Evolutionary conservation across 2,329 filamentous ascomycete genomes (phyloP), one percentile per base, ranked within the genome.

Genomic region (Intubia oerlemansii): DNA sequence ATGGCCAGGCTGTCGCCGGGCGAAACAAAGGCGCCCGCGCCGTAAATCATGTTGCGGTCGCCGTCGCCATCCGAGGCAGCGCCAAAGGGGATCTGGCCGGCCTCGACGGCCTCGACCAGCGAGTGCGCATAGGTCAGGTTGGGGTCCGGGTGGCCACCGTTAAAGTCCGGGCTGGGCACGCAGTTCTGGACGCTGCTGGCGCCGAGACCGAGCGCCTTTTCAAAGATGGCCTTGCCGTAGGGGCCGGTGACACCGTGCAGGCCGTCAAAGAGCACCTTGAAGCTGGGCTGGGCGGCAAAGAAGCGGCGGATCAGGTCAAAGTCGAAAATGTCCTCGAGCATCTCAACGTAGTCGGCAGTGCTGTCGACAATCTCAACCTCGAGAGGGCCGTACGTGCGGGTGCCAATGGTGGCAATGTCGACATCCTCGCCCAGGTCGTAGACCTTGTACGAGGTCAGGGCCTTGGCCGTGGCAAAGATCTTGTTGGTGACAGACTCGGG

Each of bases 31-130:
- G 77, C 72, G 45, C 90, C 85, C 40, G 85, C 84, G 37, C 88
- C 88, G 56, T 98, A 98, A 48, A 98, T 98, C 88, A 98, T 98
- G 70, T 98, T 98, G 43, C 88, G 79, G 61, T 98, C 88, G 44
- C 88, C 88, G 44, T 98, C 88, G 42, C 88, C 88, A 42, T 98
- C 88, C 38, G 80, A 91, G 27, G 88, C 88, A 34, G 88, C 88
- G 46, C 88, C 88, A 44, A 98, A 98, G 47, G 90, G 88, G 39
- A 98, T 82, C 34, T 71, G 67, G 44, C 80, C 72, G 59, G 79
- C 79, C 53, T 98, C 82, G 24, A 98, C 88, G 36, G 72, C 78
- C 45, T 92, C 81, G 34, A 98, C 88, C 24, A 98, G 66, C 30
- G 81, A 85, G 56, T 90, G 80, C 17, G 88, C 88, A 44, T 98